Base-by-base conservation (phyloP, 2,329 filamentous ascomycete species). In the Neodidymelliopsis sp. region DNA sequence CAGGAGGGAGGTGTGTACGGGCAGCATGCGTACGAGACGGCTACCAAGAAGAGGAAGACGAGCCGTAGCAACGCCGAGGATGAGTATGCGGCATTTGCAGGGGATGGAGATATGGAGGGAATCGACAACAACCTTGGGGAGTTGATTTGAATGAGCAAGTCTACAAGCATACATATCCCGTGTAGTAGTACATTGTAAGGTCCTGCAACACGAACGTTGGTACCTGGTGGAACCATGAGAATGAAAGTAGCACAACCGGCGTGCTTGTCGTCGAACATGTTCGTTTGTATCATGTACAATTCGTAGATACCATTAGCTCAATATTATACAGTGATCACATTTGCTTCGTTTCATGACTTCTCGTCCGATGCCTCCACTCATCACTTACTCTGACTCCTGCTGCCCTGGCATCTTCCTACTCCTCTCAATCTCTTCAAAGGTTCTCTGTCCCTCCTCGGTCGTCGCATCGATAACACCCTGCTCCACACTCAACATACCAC, bases 391-490 rank as follows among this genome's bases (percentile, higher is more conserved):
- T 25, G 31, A 11, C 11, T 52, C 54, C 24, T 82, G 80, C 48
- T 67, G 59, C 8, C 65, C 69, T 5, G 74, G 70, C 61, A 76
- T 70, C 50, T 66, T 66, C 12, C 67, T 62, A 48, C 64, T 71
- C 61, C 62, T 65, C 59, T 75, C 70, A 66, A 96, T 82, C 58
- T 91, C 84, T 75, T 89, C 87, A 62, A 93, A 79, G 67, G 86
- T 86, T 70, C 86, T 84, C 77, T 87, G 83, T 3, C 92, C 92
- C 70, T 94, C 87, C 67, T 91, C 87, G 2, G 93, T 96, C 34
- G 91, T 99, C 1, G 91, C 90, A 75, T 99, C 94, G 60, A 99
- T 95, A 40, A 99, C 91, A 38, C 95, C 87, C 67, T 96, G 87
- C 71, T 97, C 91, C 39, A 99, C 73, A 70, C 90, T 96, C 59